Percentiles rank a stretch among this genome's conserved stretches.
phyloP scores from a whole-genome alignment of 2,329 filamentous ascomycete species.

The Epichloe elymi region DNA sequence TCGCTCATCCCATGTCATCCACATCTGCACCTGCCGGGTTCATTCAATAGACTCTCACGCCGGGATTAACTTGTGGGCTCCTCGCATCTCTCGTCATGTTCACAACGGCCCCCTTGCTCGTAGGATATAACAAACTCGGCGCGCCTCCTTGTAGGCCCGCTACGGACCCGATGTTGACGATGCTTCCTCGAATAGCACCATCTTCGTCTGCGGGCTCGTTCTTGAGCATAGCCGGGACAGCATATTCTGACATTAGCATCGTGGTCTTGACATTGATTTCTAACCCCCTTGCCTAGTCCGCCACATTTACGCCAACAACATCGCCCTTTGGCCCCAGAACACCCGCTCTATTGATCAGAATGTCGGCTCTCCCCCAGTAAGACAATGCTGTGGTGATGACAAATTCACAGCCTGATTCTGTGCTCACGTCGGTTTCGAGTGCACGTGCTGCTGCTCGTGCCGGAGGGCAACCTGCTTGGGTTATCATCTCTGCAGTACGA shows the following conservation, averaged over 20 bases:
- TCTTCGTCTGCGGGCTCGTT: conserved; percentile 23
- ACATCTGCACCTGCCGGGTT: conserved; percentile 20
- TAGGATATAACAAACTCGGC: conserved; percentile 32
- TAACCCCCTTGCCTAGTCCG: conserved; percentile 40
- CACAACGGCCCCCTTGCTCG: conserved; percentile 33
- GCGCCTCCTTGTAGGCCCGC: conserved; percentile 38
- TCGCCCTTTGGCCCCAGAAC: conserved; percentile 45
- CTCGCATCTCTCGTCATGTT: conserved; percentile 32
- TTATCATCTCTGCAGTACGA: conserved; percentile 36
- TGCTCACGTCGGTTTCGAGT: conserved; percentile 40
- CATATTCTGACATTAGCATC: conserved; percentile 50
- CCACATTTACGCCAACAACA: conserved; percentile 47
- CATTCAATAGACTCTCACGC: conserved; percentile 6
- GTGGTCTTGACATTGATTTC: conserved; percentile 52
- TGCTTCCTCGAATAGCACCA: conserved; percentile 32
- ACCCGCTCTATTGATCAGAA: conserved; percentile 53
- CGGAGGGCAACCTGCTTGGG: conserved; percentile 16
- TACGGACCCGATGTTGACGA: conserved; percentile 51
- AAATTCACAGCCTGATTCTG: conserved; percentile 34
- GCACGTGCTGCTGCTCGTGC: conserved; percentile 21
- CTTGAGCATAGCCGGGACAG: conserved; percentile 44
- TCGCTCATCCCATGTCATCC: background rate
- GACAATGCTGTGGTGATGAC: conserved; percentile 28
- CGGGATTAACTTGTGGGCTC: conserved; percentile 16
- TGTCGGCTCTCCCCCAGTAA: conserved; percentile 45